Evolutionary conservation across 2,329 filamentous ascomycete genomes (phyloP), one percentile per base, ranked within the genome.

Genomic region (Dactylellina sp.): DNA sequence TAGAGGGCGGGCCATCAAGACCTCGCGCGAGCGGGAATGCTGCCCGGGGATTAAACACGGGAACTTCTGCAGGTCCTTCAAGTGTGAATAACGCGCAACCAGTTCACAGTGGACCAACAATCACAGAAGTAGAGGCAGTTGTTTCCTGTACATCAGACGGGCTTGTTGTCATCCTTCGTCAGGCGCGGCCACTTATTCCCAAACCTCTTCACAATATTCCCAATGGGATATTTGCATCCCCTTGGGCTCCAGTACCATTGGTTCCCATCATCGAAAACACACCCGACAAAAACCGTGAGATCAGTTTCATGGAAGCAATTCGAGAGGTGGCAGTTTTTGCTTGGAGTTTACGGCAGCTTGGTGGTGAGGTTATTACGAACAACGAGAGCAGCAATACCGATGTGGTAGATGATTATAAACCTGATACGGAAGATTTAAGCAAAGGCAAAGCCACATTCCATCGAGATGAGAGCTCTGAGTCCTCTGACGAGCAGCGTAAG

Each of bases 141-240:
- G 89, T 96, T 3, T 96, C 92, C 0, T 96, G 92, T 81, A 92
- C 92, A 1, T 96, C 92, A 0, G 92, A 96, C 80, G 92, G 92
- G 0, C 83, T 96, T 0, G 91, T 96, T 1, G 91, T 96, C 6
- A 89, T 94, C 55, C 83, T 96, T 12, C 87, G 92, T 64, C 87
- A 86, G 76, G 92, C 92, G 22, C 86, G 90, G 24, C 89, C 91
- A 2, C 84, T 88, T 6, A 87, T 93, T 50, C 90, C 89, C 2
- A 83, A 84, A 11, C 81, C 85, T 2, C 83, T 87, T 62, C 84
- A 84, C 81, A 37, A 81, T 82, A 32, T 84, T 85, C 83, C 85
- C 40, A 87, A 87, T 75, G 90, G 90, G 1, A 82, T 94, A 1
- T 94, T 92, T 78, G 91, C 91, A 1, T 91, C 91, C 4, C 91